Evolutionary conservation across 2,329 filamentous ascomycete species (phyloP).

Genomic region (Fusarium sp.): DNA sequence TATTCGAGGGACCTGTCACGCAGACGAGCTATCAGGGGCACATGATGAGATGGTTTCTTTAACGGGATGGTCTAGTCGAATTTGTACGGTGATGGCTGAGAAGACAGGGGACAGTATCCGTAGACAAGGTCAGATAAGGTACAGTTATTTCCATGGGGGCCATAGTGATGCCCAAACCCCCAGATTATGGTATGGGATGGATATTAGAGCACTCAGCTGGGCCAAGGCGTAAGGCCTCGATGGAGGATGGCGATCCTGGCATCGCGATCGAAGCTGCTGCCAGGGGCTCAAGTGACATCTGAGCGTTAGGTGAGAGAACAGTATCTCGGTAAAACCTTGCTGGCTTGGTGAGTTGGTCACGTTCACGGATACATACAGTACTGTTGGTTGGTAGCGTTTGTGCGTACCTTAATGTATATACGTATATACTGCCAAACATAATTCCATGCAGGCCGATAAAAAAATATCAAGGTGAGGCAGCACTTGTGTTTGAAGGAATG

Average conservation of each 20-base stretch:
- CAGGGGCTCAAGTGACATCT: constrained; percentile 1
- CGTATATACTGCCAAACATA: background rate
- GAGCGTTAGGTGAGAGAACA: background rate
- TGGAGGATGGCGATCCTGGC: constrained; percentile 22
- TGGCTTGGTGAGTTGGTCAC: background rate
- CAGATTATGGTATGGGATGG: background rate
- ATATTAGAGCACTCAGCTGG: constrained; percentile 8
- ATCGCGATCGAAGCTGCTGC: constrained; percentile 5
- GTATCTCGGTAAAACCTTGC: background rate
- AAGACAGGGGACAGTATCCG: background rate
- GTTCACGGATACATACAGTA: background rate
- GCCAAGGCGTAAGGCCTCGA: constrained; percentile 17
- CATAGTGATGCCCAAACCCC: constrained; percentile 22
- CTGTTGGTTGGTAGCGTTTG: background rate
- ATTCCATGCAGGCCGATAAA: background rate
- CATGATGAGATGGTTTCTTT: constrained; percentile 23
- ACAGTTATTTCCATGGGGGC: background rate
- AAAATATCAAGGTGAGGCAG: background rate
- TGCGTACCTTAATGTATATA: background rate
- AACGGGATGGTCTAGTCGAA: constrained; percentile 2
- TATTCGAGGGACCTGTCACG: constrained; percentile 13
- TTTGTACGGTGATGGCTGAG: background rate
- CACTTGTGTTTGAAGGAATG: background rate
- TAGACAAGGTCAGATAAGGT: background rate
- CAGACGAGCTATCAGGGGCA: constrained; percentile 15